A percentile compares a stretch with the other conserved stretches of the same genome.
These are phyloP conservation scores for Blastobotrys illinoisensis DNA, from an alignment of 1,139 yeast genomes.

Conservation along the genomic window DNA sequence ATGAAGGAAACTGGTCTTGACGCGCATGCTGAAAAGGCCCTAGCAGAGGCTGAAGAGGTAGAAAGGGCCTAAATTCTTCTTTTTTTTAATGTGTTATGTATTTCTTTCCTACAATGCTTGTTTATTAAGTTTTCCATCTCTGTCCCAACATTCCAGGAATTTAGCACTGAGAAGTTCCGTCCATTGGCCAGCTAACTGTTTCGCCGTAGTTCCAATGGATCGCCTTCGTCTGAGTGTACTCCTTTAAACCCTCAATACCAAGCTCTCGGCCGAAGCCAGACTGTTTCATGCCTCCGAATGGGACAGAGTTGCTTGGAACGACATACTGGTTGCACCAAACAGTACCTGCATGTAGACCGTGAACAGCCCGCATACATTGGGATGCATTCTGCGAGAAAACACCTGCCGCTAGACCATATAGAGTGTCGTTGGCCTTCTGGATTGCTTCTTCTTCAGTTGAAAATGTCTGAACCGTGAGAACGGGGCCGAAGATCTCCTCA, in stretches of 20 bases:
- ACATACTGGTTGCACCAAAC: constrained; percentile 82
- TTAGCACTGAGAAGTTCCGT: background rate
- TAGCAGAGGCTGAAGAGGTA: background rate
- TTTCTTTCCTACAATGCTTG: too few species aligned
- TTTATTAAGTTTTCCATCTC: too few species aligned
- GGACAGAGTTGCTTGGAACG: constrained; percentile 64
- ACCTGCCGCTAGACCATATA: constrained; percentile 83
- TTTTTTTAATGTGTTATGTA: background rate
- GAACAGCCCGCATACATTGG: constrained; percentile 57
- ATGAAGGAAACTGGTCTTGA: background rate
- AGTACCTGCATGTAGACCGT: constrained; percentile 70
- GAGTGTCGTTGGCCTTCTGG: constrained; percentile 61
- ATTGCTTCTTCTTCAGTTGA: constrained; percentile 67
- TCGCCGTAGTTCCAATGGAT: constrained; percentile 27
- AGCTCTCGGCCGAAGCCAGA: constrained; percentile 85
- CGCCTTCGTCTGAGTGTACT: constrained; percentile 73
- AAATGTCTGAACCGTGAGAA: constrained; percentile 67
- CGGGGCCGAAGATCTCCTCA: constrained; percentile 90
- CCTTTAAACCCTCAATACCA: constrained; percentile 69
- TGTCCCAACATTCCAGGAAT: too few species aligned
- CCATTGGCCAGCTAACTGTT: background rate
- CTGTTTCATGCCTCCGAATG: constrained; percentile 77
- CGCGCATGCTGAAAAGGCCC: background rate
- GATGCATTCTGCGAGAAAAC: constrained; percentile 64
- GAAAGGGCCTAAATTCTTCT: background rate